phyloP scores from a whole-genome alignment of 1,284 basidiomycete genomes.

The Tranzscheliella williamsii region DNA sequence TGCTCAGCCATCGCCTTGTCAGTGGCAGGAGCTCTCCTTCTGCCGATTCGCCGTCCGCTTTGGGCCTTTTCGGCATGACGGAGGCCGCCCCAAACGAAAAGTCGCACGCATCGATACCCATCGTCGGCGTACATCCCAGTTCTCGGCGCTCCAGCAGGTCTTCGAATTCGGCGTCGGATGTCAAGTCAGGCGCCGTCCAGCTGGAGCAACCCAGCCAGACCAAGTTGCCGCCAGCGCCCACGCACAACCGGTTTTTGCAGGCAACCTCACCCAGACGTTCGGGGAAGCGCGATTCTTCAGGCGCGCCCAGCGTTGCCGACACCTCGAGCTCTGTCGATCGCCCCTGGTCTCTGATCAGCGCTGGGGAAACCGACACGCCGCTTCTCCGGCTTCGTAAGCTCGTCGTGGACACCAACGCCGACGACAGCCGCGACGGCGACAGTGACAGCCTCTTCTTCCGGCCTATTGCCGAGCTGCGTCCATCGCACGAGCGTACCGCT shows the following conservation, averaged over 20 bases:
- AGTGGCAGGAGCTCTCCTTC: too few relatives aligned
- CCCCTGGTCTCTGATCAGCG: slow-evolving; percentile 39
- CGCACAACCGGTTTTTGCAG: too few relatives aligned
- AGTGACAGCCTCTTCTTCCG: slow-evolving; percentile 29
- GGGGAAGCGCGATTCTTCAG: slow-evolving; percentile 4
- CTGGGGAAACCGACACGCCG: slow-evolving; percentile 32
- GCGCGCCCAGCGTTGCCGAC: slow-evolving; percentile 15
- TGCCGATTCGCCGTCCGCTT: too few relatives aligned
- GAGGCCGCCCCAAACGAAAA: background rate
- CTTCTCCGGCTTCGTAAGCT: slow-evolving; percentile 34
- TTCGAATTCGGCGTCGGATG: background rate
- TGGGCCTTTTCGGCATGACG: background rate
- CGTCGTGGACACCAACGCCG: slow-evolving; percentile 26
- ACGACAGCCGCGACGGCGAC: slow-evolving; percentile 12
- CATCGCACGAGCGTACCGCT: background rate
- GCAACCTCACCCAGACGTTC: background rate
- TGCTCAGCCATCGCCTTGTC: background rate
- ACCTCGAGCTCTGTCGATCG: slow-evolving; percentile 18
- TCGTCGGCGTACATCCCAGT: background rate
- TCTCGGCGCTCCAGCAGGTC: background rate
- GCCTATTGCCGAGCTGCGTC: background rate
- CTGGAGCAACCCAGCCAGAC: background rate
- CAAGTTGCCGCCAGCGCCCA: background rate
- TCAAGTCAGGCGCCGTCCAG: background rate
- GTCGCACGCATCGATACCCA: background rate